Percentiles rank a stretch among this genome's conserved stretches.
These are phyloP conservation scores for Grosmannia penicillata DNA, from an alignment of 2,329 filamentous ascomycete species.

Conservation along the genomic window DNA sequence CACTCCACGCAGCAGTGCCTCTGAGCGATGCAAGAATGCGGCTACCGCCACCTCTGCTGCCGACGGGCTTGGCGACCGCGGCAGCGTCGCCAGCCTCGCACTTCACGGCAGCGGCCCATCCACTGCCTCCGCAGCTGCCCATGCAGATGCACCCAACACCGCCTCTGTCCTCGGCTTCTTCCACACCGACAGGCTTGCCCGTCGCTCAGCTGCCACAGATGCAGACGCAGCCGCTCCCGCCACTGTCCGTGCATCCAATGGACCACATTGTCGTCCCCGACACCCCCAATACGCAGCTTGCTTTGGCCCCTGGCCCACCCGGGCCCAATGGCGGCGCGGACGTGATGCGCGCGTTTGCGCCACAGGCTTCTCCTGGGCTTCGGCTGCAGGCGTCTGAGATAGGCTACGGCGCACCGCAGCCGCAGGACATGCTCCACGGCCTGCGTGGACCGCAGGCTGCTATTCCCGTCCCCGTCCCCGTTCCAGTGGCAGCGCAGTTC, in stretches of 20 bases:
- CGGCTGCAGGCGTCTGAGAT: too few species aligned
- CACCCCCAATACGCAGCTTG: constrained; percentile 11
- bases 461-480: too few species aligned
- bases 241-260: too few species aligned
- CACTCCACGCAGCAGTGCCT: constrained; percentile 8
- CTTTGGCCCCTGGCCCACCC: too few species aligned
- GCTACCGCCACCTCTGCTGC: constrained; percentile 7
- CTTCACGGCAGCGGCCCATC: background rate
- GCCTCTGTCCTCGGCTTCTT: background rate
- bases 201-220: background rate
- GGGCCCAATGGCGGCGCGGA: too few species aligned
- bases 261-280: too few species aligned
- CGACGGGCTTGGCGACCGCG: constrained; percentile 2
- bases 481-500: background rate
- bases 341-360: too few species aligned
- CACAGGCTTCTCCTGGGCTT: too few species aligned
- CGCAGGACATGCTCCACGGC: background rate
- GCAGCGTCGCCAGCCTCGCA: background rate
- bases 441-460: background rate
- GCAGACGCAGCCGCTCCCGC: background rate
- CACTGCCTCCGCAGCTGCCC: background rate
- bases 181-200: background rate
- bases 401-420: too few species aligned
- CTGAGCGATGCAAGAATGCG: constrained; percentile 4
- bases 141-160: background rate